Conservation (phyloP, 345 rosid genomes). For the Hibiscus syriacus region DNA sequence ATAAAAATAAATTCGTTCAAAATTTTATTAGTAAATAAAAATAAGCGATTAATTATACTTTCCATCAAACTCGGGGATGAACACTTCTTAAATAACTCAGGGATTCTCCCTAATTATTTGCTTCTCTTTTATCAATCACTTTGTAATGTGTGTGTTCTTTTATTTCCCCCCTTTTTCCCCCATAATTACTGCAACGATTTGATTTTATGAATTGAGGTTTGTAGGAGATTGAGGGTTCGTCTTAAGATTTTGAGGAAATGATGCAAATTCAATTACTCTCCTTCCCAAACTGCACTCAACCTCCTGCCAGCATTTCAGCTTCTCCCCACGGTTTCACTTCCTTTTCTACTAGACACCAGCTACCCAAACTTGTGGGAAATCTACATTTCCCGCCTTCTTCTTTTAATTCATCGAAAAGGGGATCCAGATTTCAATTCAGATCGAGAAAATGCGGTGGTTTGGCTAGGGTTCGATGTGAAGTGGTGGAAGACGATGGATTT, state of each 20-base stretch:
- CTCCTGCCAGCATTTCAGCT: background rate
- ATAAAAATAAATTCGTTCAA: too few species aligned
- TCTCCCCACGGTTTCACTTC: background rate
- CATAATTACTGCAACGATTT: background rate
- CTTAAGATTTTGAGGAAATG: background rate
- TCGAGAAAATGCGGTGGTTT: constrained; percentile 11
- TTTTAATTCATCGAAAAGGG: constrained; percentile 18
- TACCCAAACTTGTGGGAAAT: background rate
- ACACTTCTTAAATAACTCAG: too few species aligned
- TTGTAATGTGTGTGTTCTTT: background rate
- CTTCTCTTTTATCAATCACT: too few species aligned
- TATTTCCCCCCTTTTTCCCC: background rate
- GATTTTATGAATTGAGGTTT: background rate
- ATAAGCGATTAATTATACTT: too few species aligned
- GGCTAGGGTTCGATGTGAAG: constrained; percentile 23
- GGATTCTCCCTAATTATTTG: too few species aligned
- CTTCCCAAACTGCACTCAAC: background rate
- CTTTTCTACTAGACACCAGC: background rate
- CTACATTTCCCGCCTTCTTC: constrained; percentile 6
- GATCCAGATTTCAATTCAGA: constrained; percentile 13
- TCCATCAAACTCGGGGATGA: too few species aligned
- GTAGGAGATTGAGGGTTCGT: background rate
- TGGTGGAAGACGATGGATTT: constrained; percentile 38
- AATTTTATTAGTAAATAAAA: too few species aligned
- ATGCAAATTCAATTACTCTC: constrained; percentile 21